Percentiles rank a stretch among this genome's conserved stretches.
Evolutionary conservation across 257 asterid genomes (phyloP).

Genomic region (Lithospermum erythrorhizon): DNA sequence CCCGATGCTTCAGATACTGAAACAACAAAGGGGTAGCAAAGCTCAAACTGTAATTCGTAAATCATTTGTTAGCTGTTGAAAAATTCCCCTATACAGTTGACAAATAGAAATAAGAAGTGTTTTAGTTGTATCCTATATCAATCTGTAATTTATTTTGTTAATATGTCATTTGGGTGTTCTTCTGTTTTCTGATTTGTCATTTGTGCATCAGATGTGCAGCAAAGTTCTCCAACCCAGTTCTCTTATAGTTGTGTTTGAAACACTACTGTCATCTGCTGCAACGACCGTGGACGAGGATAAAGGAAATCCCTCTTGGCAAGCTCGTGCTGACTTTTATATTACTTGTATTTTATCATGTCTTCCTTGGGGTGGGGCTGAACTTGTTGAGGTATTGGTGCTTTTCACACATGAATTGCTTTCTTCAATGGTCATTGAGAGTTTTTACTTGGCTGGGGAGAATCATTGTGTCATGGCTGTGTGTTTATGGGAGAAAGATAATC

Average conservation of each 20-base stretch:
- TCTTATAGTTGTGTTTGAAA: constrained; percentile 66
- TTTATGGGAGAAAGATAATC: background rate
- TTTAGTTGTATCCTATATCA: background rate
- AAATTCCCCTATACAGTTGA: background rate
- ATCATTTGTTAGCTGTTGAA: background rate
- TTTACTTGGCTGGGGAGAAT: background rate
- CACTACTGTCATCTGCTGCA: constrained; percentile 86
- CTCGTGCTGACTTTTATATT: constrained; percentile 92
- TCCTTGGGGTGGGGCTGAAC: constrained; percentile 99
- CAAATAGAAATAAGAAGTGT: background rate
- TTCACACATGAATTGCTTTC: background rate
- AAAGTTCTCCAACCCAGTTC: constrained; percentile 91
- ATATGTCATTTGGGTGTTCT: background rate
- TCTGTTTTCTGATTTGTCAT: constrained; percentile 6
- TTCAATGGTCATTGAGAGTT: background rate
- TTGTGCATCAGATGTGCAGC: constrained; percentile 84
- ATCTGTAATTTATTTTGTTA: background rate
- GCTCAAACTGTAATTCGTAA: background rate
- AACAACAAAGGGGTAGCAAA: background rate
- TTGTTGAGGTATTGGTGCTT: constrained; percentile 53
- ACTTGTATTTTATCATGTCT: constrained; percentile 79
- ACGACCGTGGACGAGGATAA: constrained; percentile 93
- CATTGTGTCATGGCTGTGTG: background rate
- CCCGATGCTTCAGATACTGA: background rate
- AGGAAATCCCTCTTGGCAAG: constrained; percentile 98